Base-by-base conservation (phyloP, 2,329 filamentous ascomycete genomes). In the Fusarium dlaminii region DNA sequence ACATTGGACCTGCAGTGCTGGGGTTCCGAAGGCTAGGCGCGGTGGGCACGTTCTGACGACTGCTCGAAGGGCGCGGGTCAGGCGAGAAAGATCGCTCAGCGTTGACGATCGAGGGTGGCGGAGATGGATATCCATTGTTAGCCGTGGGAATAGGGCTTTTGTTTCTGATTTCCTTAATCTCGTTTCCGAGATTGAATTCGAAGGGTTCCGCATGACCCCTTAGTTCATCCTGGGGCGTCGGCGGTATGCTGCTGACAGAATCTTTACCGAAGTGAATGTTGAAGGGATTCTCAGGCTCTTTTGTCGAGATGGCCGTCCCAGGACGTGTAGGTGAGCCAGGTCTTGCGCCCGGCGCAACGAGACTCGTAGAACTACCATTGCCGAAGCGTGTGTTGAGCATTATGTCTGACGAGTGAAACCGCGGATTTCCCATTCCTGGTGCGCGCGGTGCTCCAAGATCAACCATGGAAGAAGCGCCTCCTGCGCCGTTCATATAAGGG, bases 271-370 rank as follows among this genome's bases (percentile, higher is more conserved):
- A 86, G 65, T 87, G 84, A 37, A 86, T 82, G 18, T 87, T 84
- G n/a, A 88, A 81, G 1, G 87, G 85, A 67, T 86, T 86, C 12
- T 85, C 81, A 81, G 84, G 86, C 9, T 82, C 80, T 49, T 80
- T 82, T 30, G 77, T 81, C 9, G 81, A 79, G 8, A 68, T 78
- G 10, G 80, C 79, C 20, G 81, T 85, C 20, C 78, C 82, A 18
- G 82, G 84, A 64, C 82, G 65, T 29, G 77, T 79, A 24, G 79
- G 70, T 8, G 80, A 81, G 12, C 66, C 63, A 11, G 79, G 75
- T 39, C 70, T 67, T 13, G 72, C 80, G 15, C 42, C 78, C 6
- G 82, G 81, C 24, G 78, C 54, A 40, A 74, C 78, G 29, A 86
- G 75, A 55, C 81, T 84, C 17, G 82, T 79, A 18, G 81, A 78